Evolutionary conservation across 2,329 filamentous ascomycete genomes (phyloP).

Genomic region (Aspergillus carbonarius): DNA sequence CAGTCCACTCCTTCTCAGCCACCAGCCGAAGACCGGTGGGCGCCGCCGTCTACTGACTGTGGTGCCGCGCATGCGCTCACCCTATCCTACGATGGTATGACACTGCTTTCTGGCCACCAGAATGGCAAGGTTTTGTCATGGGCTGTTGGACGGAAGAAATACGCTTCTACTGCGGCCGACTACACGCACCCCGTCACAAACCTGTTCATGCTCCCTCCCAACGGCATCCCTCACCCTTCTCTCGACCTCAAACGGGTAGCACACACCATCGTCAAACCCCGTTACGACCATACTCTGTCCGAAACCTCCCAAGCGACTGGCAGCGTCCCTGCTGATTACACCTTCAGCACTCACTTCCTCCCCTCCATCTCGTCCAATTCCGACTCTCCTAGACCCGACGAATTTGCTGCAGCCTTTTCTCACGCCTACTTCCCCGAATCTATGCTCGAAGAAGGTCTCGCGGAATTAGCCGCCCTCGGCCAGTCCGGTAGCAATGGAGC

Average conservation of each 20-base stretch:
- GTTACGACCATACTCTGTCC: slow-evolving; percentile 42
- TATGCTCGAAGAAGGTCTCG: slow-evolving; percentile 42
- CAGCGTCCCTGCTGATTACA: slow-evolving; percentile 44
- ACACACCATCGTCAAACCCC: slow-evolving; percentile 73
- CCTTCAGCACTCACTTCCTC: slow-evolving; percentile 41
- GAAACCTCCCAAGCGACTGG: slow-evolving; percentile 36
- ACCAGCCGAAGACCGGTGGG: slow-evolving; percentile 43
- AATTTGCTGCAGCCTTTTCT: slow-evolving; percentile 40
- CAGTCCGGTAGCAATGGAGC: slow-evolving; percentile 26
- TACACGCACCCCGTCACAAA: slow-evolving; percentile 83
- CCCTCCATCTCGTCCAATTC: slow-evolving; percentile 13
- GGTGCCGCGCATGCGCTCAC: slow-evolving; percentile 68
- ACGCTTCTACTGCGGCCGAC: slow-evolving; percentile 65
- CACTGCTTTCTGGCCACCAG: slow-evolving; percentile 75
- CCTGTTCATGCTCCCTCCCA: slow-evolving; percentile 68
- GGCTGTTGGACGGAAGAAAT: slow-evolving; percentile 71
- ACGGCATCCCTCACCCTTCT: slow-evolving; percentile 43
- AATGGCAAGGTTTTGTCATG: slow-evolving; percentile 77
- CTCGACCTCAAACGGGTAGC: slow-evolving; percentile 50
- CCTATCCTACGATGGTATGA: slow-evolving; percentile 79
- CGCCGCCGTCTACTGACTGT: slow-evolving; percentile 60
- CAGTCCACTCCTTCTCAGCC: slow-evolving; percentile 44
- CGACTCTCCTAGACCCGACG: slow-evolving; percentile 10
- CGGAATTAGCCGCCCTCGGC: slow-evolving; percentile 35
- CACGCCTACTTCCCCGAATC: slow-evolving; percentile 40